Percentiles rank a stretch among this genome's conserved stretches.
Conservation (phyloP, 257 asterid species). For the Fraxinus excelsior region DNA sequence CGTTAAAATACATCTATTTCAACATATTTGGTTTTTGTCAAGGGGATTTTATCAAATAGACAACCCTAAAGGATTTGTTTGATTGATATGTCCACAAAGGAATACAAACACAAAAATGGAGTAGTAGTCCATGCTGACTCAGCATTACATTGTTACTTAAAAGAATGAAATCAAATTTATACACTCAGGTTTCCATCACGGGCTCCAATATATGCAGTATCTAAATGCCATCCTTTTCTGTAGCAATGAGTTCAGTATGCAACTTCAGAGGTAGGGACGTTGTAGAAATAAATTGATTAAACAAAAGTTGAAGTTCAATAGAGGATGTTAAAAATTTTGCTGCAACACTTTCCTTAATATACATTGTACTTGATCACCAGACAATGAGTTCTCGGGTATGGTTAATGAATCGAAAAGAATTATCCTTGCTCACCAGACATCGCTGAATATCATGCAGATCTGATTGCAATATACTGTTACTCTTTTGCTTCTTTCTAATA, state of each 20-base stretch:
- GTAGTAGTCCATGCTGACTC: not conserved
- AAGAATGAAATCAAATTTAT: not conserved
- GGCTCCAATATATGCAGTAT: slow-evolving; percentile 5
- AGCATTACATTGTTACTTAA: not conserved
- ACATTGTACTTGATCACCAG: not conserved
- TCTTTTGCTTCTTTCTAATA: not conserved
- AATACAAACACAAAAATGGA: not conserved
- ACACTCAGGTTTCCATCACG: not conserved
- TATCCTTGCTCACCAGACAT: not conserved
- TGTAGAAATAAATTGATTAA: not conserved
- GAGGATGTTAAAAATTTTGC: not conserved
- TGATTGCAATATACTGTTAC: too few species aligned
- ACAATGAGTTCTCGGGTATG: not conserved
- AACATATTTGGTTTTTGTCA: slow-evolving; percentile 5
- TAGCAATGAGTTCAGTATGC: not conserved
- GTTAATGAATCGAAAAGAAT: not conserved
- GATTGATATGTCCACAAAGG: not conserved
- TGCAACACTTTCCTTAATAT: not conserved
- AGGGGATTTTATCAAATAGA: not conserved
- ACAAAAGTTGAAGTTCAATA: not conserved
- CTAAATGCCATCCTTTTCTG: not conserved
- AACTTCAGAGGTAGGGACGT: not conserved
- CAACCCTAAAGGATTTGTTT: not conserved
- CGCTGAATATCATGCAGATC: not conserved
- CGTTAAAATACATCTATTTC: not conserved